Evolutionary conservation across 1,139 yeast genomes (phyloP).

Genomic region (Blastobotrys illinoisensis): DNA sequence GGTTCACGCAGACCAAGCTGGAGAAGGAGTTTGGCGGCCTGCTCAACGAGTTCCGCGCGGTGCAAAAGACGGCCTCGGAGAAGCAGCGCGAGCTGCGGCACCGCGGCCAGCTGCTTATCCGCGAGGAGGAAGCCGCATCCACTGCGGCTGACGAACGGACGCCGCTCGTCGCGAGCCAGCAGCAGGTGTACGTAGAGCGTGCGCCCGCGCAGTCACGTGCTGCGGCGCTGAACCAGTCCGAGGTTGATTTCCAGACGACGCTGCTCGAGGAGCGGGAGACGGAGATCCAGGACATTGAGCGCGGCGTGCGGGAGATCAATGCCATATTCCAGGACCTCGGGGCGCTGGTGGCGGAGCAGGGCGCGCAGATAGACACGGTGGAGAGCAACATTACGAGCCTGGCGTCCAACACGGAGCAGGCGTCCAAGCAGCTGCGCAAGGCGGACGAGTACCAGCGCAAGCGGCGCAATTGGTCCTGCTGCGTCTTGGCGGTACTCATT

Average conservation of each 20-base stretch:
- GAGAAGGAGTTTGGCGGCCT: constrained; percentile 41
- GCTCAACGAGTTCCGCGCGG: constrained; percentile 34
- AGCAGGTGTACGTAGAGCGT: constrained; percentile 33
- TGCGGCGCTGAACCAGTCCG: constrained; percentile 49
- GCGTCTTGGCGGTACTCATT: constrained; percentile 46
- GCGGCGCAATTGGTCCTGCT: constrained; percentile 70
- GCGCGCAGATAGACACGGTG: constrained; percentile 73
- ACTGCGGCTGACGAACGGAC: constrained; percentile 19
- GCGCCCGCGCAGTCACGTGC: constrained; percentile 35
- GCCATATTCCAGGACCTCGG: constrained; percentile 79
- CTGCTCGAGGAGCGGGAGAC: constrained; percentile 67
- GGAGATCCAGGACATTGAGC: constrained; percentile 66
- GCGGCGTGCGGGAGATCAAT: constrained; percentile 78
- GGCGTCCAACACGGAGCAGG: constrained; percentile 64
- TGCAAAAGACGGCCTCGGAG: constrained; percentile 32
- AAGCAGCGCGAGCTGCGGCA: constrained; percentile 27
- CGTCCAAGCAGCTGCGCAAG: constrained; percentile 59
- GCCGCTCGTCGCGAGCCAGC: constrained; percentile 25
- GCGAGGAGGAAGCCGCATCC: constrained; percentile 19
- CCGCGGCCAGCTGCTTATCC: constrained; percentile 13
- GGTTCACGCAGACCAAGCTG: constrained; percentile 39
- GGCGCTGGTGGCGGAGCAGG: constrained; percentile 73
- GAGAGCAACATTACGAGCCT: constrained; percentile 70
- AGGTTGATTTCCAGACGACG: constrained; percentile 65
- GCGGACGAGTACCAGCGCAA: constrained; percentile 72